Base-by-base conservation (phyloP, 2,329 filamentous ascomycete genomes). In the Coleophoma crateriformis region DNA sequence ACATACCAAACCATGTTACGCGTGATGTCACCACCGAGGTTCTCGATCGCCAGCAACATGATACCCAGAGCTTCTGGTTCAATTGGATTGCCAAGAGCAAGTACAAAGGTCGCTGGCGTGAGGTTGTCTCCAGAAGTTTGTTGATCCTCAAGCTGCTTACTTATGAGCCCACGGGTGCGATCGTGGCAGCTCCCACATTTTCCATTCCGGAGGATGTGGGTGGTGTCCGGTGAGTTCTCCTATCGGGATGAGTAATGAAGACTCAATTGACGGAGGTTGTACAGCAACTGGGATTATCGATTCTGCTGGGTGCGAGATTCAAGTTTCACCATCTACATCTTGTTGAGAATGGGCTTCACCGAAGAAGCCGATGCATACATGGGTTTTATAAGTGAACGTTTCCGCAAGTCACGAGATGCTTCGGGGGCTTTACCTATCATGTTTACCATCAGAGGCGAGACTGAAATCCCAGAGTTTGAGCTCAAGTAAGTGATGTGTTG, bases 291-390 rank as follows among this genome's bases (percentile, higher is more conserved):
- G 84, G 84, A 88, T 63, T 88, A 88, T 61, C 77, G 85, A n/a
- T 91, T 81, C 66, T 87, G 77, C 10, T 91, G 87, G 87, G 81
- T 90, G 34, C 78, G 87, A 19, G 87, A 91, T 67, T 82, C 84
- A 0, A 88, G 84, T 55, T 90, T 90, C 66, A 88, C 85, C 1
- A 82, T 90, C 56, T 90, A 90, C 58, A 84, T 90, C 54, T 75
- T 91, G 32, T 76, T 91, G 2, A 82, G 87, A 13, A 79, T 90
- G 63, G 87, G 87, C 6, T 90, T 90, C 67, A 82, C 75, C 27
- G 78, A 83, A 17, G 87, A 91, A 65, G 87, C 87, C 3, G 84
- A 90, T 63, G 82, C 85, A 1, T 91, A 89, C 65, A 89, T 90
- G 76, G 76, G 78, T 48, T 91, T 90, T 63, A 89, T 91, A 55